Conservation (phyloP, 495 filamentous ascomycete genomes). For the Penicillium taxi region DNA sequence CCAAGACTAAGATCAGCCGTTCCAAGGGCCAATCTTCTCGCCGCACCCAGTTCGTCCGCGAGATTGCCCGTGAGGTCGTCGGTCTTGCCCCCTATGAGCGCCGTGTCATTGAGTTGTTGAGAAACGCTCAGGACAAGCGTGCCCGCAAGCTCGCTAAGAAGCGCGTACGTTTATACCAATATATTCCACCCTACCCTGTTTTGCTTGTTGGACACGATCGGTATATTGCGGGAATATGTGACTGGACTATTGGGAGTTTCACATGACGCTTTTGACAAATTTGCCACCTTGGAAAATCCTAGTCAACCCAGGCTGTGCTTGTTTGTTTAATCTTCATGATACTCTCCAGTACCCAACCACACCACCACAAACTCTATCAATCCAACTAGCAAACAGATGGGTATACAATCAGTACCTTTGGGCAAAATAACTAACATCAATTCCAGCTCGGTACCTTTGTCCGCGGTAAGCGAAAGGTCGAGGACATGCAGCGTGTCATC, state of each 20-base stretch:
- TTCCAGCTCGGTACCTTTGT: conserved; percentile 86
- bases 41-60: conserved; percentile 85
- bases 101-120: conserved; percentile 95
- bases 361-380: background rate
- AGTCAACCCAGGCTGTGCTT: background rate
- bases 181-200: background rate
- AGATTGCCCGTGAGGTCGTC: conserved; percentile 88
- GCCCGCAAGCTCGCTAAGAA: conserved; percentile 99
- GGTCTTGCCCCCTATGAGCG: conserved; percentile 96
- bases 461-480: conserved; percentile 97
- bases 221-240: background rate
- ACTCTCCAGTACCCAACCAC: background rate
- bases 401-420: background rate
- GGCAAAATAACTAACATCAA: conserved; percentile 15
- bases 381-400: background rate
- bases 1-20: conserved; percentile 78
- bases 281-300: conserved; percentile 1
- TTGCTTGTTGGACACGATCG: conserved; percentile 2
- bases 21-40: conserved; percentile 89
- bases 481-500: conserved; percentile 95
- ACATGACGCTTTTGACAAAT: background rate
- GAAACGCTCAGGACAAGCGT: conserved; percentile 99
- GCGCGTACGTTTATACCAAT: conserved; percentile 53
- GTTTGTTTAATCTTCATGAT: conserved; percentile 1
- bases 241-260: background rate